Percentiles rank a stretch among this genome's conserved stretches.
Evolutionary conservation across 306 rosid species (phyloP).

Genomic region (Prinsepia uniflora): DNA sequence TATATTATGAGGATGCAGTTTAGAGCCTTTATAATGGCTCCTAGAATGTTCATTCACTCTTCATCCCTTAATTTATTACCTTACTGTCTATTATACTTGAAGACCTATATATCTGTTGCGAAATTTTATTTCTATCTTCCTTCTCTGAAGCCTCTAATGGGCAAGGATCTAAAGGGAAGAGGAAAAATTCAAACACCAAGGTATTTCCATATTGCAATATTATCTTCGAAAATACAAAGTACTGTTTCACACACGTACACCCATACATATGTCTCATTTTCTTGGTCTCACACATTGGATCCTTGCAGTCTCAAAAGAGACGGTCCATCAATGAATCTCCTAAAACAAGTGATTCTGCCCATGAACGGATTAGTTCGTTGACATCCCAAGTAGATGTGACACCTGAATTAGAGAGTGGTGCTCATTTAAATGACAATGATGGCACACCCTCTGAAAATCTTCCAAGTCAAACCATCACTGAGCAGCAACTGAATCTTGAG

Average conservation of each 20-base stretch:
- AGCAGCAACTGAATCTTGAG: conserved; percentile 34
- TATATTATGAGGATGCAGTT: not conserved
- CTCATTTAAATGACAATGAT: conserved; percentile 38
- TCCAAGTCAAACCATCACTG: conserved; percentile 32
- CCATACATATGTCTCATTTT: not conserved
- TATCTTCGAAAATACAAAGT: not conserved
- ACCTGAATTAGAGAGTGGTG: conserved; percentile 40
- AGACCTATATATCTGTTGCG: conserved; percentile 21
- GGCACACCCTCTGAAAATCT: conserved; percentile 33
- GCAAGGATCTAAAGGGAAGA: conserved; percentile 78
- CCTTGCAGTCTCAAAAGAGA: conserved; percentile 53
- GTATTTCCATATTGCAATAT: conserved; percentile 34
- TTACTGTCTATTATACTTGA: conserved; percentile 14
- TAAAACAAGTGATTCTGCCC: conserved; percentile 26
- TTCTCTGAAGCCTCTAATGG: conserved; percentile 65
- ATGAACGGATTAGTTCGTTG: conserved; percentile 40
- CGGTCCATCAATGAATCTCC: conserved; percentile 28
- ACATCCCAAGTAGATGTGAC: conserved; percentile 32
- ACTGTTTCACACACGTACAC: not conserved
- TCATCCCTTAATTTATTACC: conserved; percentile 8
- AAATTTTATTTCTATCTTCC: conserved; percentile 28
- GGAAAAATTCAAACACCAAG: conserved; percentile 56
- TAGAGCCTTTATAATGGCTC: conserved; percentile 11
- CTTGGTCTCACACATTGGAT: conserved; percentile 15
- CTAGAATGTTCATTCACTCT: conserved; percentile 2